Conservation (phyloP, 371 early-diverging fungal species). For the Mortierella sp. region DNA sequence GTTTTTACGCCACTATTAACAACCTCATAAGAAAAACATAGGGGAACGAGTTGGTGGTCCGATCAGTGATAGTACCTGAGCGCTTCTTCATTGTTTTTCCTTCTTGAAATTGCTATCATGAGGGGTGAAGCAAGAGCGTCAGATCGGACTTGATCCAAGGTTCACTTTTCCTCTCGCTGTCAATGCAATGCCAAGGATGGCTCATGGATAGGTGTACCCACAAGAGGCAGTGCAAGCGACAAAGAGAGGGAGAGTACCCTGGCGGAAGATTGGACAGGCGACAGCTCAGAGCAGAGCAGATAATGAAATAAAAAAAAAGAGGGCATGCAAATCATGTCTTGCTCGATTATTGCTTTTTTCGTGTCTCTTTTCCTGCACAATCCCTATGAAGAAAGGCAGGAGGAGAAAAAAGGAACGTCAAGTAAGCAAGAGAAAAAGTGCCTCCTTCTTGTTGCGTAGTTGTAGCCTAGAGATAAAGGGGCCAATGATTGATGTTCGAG, state of each 20-base stretch:
- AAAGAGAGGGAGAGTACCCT: no score
- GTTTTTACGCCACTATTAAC: neutral
- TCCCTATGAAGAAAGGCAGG: neutral
- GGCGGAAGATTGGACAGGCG: no score
- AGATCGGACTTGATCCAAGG: slow-evolving; percentile 4
- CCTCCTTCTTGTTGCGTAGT: neutral
- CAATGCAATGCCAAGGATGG: neutral
- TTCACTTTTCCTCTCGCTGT: no score
- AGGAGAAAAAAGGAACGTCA: neutral
- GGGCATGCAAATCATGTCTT: no score
- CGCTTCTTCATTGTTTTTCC: neutral
- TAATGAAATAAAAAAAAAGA: neutral
- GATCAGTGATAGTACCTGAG: neutral
- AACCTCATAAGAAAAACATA: neutral
- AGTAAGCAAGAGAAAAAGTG: neutral
- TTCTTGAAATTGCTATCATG: neutral
- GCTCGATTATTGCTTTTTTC: neutral
- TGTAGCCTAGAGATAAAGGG: neutral
- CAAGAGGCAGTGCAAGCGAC: no score
- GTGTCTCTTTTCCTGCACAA: neutral
- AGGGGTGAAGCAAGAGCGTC: neutral
- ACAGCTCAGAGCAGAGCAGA: neutral
- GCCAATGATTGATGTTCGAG: neutral
- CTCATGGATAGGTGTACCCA: neutral
- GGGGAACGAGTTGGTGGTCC: neutral